These are phyloP conservation scores for Clitopilus hobsonii DNA, from an alignment of 768 basidiomycete genomes.

Conservation along the genomic window DNA sequence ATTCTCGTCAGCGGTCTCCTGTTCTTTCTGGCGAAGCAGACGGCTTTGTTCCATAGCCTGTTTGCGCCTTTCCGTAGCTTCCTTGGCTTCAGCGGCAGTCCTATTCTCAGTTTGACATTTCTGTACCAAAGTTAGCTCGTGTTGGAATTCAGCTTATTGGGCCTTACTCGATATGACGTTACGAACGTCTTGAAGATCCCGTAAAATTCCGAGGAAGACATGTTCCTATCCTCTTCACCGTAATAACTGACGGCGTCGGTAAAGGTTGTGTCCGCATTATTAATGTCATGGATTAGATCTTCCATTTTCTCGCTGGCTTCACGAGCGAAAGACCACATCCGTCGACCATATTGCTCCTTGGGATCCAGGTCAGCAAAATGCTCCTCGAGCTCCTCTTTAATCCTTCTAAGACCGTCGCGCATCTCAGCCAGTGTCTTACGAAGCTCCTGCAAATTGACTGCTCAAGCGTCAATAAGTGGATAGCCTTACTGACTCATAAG, in stretches of 20 bases:
- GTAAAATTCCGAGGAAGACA: conserved; percentile 90
- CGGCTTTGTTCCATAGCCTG: conserved; percentile 62
- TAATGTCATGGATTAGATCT: conserved; percentile 83
- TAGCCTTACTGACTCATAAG: not conserved
- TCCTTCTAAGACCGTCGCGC: conserved; percentile 69
- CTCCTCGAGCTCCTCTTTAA: conserved; percentile 75
- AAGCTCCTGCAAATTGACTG: conserved; percentile 85
- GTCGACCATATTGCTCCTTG: conserved; percentile 76
- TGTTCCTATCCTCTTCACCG: conserved; percentile 87
- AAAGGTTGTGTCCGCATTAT: conserved; percentile 79
- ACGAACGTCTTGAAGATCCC: conserved; percentile 97
- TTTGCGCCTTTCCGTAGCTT: conserved; percentile 64
- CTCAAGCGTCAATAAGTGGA: conserved; percentile 9
- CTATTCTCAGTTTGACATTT: conserved; percentile 87
- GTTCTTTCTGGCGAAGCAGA: conserved; percentile 46
- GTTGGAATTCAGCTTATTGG: too few relatives aligned
- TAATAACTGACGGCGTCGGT: conserved; percentile 85
- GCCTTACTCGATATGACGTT: conserved; percentile 79
- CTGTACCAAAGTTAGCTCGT: conserved; percentile 32
- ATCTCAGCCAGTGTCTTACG: conserved; percentile 72
- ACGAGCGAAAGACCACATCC: conserved; percentile 89
- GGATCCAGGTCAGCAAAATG: conserved; percentile 71
- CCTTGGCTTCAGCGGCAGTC: conserved; percentile 64
- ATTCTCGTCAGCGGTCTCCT: conserved; percentile 33
- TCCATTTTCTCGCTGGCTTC: conserved; percentile 73